phyloP scores from a whole-genome alignment of 2,329 filamentous ascomycete genomes.

The Dactylellina drechsleri region DNA sequence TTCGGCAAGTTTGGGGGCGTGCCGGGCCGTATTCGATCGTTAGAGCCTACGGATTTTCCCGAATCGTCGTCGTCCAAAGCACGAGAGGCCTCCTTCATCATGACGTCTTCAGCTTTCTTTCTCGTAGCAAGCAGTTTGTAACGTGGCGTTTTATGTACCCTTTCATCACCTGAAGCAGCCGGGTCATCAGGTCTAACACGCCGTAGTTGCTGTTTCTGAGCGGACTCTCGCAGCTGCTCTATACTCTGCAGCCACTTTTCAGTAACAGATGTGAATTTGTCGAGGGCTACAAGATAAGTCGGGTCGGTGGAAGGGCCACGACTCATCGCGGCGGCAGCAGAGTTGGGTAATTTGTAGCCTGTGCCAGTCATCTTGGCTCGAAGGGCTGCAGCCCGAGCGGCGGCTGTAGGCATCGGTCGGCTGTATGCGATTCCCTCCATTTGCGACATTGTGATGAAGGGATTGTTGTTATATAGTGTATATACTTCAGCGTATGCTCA shows the following conservation, averaged over 20 bases:
- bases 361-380: conserved; percentile 50
- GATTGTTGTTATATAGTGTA: not conserved
- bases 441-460: conserved; percentile 13
- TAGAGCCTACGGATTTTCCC: conserved; percentile 47
- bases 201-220: conserved; percentile 31
- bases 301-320: not conserved
- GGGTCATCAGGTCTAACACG: conserved; percentile 23
- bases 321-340: conserved; percentile 4
- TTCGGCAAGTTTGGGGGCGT: conserved; percentile 41
- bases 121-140: conserved; percentile 53
- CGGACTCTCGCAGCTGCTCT: conserved; percentile 42
- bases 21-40: conserved; percentile 46
- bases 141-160: conserved; percentile 55
- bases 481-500: not conserved
- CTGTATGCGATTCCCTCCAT: conserved; percentile 33
- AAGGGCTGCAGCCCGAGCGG: conserved; percentile 40
- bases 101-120: conserved; percentile 53
- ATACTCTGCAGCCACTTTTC: conserved; percentile 48
- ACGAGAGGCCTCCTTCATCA: conserved; percentile 53
- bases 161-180: conserved; percentile 49
- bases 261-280: conserved; percentile 40
- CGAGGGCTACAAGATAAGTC: conserved; percentile 44
- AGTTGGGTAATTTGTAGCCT: conserved; percentile 28
- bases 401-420: conserved; percentile 42
- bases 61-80: conserved; percentile 35